Evolutionary conservation across 1,284 basidiomycete genomes (phyloP).

Genomic region (Vanrija humicola): DNA sequence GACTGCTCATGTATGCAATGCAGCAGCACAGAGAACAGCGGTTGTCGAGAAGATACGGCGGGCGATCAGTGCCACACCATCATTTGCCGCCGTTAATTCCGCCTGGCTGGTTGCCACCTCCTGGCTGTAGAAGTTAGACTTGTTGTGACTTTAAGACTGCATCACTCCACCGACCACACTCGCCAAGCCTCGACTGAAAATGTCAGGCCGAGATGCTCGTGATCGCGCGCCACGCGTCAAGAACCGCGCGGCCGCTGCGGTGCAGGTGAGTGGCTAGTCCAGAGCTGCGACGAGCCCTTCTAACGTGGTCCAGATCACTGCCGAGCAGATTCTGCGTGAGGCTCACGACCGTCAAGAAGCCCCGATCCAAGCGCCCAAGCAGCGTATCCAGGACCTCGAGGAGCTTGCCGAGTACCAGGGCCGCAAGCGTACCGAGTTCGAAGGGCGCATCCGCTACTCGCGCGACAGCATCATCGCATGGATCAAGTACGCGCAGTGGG

Average conservation of each 20-base stretch:
- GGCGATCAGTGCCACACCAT: not conserved
- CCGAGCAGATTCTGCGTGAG: slow-evolving; percentile 95
- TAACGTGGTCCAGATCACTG: slow-evolving; percentile 67
- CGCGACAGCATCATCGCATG: slow-evolving; percentile 56
- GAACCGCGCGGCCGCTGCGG: slow-evolving; percentile 86
- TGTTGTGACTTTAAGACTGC: slow-evolving; percentile 2
- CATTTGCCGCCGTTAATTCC: slow-evolving; percentile 1
- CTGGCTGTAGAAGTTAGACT: not conserved
- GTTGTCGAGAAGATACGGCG: not conserved
- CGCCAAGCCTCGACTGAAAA: slow-evolving; percentile 12
- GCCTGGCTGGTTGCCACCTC: slow-evolving; percentile 5
- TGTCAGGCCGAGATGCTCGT: slow-evolving; percentile 42
- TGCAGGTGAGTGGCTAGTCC: slow-evolving; percentile 60
- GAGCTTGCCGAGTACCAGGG: slow-evolving; percentile 95
- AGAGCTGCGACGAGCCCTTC: not conserved
- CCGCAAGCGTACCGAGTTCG: slow-evolving; percentile 92
- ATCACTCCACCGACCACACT: not conserved
- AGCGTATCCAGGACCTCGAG: slow-evolving; percentile 93
- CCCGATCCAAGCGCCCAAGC: slow-evolving; percentile 82
- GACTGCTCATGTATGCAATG: not conserved
- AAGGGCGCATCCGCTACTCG: slow-evolving; percentile 88
- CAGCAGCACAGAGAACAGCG: not conserved
- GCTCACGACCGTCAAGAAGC: slow-evolving; percentile 96
- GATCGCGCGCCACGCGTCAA: slow-evolving; percentile 65
- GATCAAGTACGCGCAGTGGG: slow-evolving; percentile 62